A percentile compares a stretch with the other conserved stretches of the same genome.
Conservation (phyloP, 768 basidiomycete species). For the Lactarius akahatsu region DNA sequence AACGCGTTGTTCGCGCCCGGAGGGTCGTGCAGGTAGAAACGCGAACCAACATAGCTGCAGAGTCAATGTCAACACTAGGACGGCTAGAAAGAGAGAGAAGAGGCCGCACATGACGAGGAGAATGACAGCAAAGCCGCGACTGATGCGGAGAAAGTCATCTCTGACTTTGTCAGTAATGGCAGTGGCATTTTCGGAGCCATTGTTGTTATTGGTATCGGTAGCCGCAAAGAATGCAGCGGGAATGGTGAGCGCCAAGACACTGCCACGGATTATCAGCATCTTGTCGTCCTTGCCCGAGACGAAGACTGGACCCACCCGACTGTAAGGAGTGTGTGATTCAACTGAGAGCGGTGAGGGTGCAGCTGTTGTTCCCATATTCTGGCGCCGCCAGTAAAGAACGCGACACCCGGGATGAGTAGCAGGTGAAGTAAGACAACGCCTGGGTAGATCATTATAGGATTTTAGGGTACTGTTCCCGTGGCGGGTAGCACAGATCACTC, state of each 20-base stretch:
- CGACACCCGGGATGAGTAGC: constrained; percentile 64
- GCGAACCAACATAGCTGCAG: constrained; percentile 60
- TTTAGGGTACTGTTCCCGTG: neutral
- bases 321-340: constrained; percentile 68
- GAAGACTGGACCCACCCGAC: constrained; percentile 51
- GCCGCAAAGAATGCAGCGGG: constrained; percentile 71
- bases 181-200: constrained; percentile 24
- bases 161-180: constrained; percentile 47
- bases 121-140: constrained; percentile 62
- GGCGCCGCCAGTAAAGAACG: constrained; percentile 74
- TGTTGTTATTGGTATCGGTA: constrained; percentile 43
- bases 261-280: constrained; percentile 30
- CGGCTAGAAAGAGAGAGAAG: neutral
- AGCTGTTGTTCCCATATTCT: constrained; percentile 64
- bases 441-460: constrained; percentile 33
- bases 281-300: neutral
- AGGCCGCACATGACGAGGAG: constrained; percentile 57
- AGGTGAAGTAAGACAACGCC: constrained; percentile 75
- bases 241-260: constrained; percentile 60
- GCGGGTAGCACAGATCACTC: constrained; percentile 15
- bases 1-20: constrained; percentile 57
- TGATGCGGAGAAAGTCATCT: constrained; percentile 54
- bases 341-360: constrained; percentile 60
- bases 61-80: constrained; percentile 1
- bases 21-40: constrained; percentile 69